Evolutionary conservation across 306 rosid genomes (phyloP), one percentile per base, ranked within the genome.

Genomic region (Clitoria ternatea): DNA sequence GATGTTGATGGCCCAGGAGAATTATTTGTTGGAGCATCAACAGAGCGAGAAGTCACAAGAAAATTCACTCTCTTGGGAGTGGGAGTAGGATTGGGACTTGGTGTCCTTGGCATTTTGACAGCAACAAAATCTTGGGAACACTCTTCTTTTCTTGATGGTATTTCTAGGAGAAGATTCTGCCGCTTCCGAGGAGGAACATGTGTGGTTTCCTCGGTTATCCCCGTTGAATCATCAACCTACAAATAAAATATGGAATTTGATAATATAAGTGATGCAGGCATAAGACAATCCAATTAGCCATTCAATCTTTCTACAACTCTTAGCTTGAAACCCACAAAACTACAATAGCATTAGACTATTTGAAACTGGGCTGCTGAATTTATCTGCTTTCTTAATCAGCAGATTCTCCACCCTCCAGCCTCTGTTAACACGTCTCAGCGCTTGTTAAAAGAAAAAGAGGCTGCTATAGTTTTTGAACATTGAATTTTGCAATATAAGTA

Each of bases 51-150:
- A 59, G 87, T 70, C 13, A 87, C 65, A 22, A 82, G 80, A 74
- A 94, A 94, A 79, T 90, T 94, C 64, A 95, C 97, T 87, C 85
- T 89, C 84, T 85, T 91, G 6, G 97, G 95, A 60, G 97, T 94
- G 13, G 94, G 96, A 45, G 95, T 84, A 2, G 95, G 97, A 81
- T 88, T 91, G 1, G 95, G 92, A 83, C 89, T 91, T 43, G 96
- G 88, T 20, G 96, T 87, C 30, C 77, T 72, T 13, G 97, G 92
- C 78, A 91, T 83, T 82, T 85, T 90, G 63, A 89, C 79, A 6
- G 73, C 77, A 30, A 95, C 90, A 69, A 80, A 89, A 66, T 91
- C 94, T 56, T 80, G 81, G 23, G 76, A 77, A 72, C 84, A 39
- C 12, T 71, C 81, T 66, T 81, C 89, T 7, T 90, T 77, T 82